Evolutionary conservation across 2,329 filamentous ascomycete species (phyloP), one percentile per base, ranked within the genome.

Genomic region (Diaporthe capsici): DNA sequence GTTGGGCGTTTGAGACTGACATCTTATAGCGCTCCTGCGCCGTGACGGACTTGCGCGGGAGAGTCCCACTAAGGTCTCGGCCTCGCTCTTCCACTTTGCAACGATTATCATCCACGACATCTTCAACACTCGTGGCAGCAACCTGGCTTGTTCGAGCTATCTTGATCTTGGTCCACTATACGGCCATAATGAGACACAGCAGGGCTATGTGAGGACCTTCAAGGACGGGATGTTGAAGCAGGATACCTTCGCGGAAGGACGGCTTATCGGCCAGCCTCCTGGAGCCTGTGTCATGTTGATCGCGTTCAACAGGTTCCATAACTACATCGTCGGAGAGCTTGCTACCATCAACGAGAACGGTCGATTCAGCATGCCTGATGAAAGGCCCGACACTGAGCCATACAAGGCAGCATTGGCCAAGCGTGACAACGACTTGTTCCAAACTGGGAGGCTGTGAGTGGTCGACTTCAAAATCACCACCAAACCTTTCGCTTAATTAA

Each of bases 81-180:
- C 60, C 15, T 65, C 39, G 17, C 39, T 65, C 25, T 47, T 65
- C 17, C 60, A 65, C 60, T 65, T 65, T 47, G 60, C 60, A 31
- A 65, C 60, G 2, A 65, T 65, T 39, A 65, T 65, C 12, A 65
- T 65, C 25, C 60, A 65, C 20, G 60, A 65, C 22, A 65, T 65
- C 1, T 65, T 65, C 60, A 65, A 47, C 9, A 65, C 39, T 5
- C 6, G 12, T 1, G 37, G 37, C 1, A 44, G 17, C 25, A 31
- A 28, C 6, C 60, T 65, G 15, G 60, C 28, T 13, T 65, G 60
- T 4, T 65, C 60, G 12, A 65, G 60, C 25, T 65, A 65, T 22
- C 60, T 65, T 5, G 60, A 65, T 44, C 60, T 65, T 31, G 60
- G 60, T 31, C 60, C 60, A 0, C 60, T 65, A 4, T 65, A 65